Conservation (phyloP, 129 eudicot species). For the Ambrosia artemisiifolia region DNA sequence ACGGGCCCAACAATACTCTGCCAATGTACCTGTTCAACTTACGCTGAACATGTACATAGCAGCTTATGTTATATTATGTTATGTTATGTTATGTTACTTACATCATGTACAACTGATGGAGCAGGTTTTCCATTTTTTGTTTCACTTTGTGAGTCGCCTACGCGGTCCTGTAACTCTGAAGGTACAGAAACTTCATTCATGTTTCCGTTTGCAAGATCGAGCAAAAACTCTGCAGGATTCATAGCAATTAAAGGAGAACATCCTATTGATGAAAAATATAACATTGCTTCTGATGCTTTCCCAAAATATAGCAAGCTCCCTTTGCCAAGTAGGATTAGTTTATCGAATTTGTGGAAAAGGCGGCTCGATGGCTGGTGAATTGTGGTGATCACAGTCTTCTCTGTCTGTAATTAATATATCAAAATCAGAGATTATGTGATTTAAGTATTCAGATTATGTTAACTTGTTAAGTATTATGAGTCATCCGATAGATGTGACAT, state of each 20-base stretch:
- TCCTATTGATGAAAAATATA: constrained; percentile 88
- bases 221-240: constrained; percentile 95
- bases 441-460: background rate
- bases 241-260: constrained; percentile 84
- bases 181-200: constrained; percentile 87
- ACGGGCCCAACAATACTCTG: too few relatives aligned
- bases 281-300: constrained; percentile 79
- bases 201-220: constrained; percentile 94
- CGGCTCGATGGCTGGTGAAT: constrained; percentile 99
- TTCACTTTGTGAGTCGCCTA: constrained; percentile 55
- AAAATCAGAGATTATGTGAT: background rate
- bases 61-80: constrained; percentile 1
- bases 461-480: background rate
- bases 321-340: constrained; percentile 78
- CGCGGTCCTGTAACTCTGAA: constrained; percentile 81
- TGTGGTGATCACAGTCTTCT: constrained; percentile 87
- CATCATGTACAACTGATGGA: constrained; percentile 79
- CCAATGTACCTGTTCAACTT: too few relatives aligned
- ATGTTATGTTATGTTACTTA: constrained; percentile 20
- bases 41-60: too few relatives aligned
- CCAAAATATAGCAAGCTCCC: constrained; percentile 88
- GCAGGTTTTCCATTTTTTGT: constrained; percentile 68
- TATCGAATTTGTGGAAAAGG: constrained; percentile 89
- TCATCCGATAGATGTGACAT: background rate
- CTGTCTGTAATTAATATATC: constrained; percentile 43